phyloP scores from a whole-genome alignment of 2,329 filamentous ascomycete species.

The Aspergillus fumigatus region DNA sequence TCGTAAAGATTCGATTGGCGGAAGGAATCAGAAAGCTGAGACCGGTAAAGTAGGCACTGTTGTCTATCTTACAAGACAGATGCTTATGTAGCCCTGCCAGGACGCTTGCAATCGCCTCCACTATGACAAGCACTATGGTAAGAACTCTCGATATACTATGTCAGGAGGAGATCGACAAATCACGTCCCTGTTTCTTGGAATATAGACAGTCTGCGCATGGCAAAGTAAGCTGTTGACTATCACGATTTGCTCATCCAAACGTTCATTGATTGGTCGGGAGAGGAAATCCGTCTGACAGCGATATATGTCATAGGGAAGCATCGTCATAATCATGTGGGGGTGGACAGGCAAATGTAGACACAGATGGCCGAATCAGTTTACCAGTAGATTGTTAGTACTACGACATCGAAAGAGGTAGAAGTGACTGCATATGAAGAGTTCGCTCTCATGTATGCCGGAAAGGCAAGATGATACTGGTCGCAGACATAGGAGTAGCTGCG shows the following conservation, averaged over 20 bases:
- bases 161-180: not conserved
- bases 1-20: not conserved
- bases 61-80: not conserved
- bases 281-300: not conserved
- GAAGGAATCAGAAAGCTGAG: not conserved
- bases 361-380: no score
- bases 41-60: not conserved
- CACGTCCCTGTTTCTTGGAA: not conserved
- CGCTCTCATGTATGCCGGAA: no score
- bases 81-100: not conserved
- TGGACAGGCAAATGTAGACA: not conserved
- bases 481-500: not conserved
- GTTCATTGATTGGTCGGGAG: not conserved
- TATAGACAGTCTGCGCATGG: not conserved
- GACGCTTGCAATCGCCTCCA: not conserved
- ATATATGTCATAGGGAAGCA: not conserved
- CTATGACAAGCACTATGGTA: not conserved
- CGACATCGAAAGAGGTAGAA: not conserved
- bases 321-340: not conserved
- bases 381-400: no score
- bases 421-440: not conserved
- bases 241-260: not conserved
- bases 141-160: not conserved
- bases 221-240: not conserved
- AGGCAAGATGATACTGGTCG: no score